phyloP scores from a whole-genome alignment of 768 basidiomycete species.

The Infundibulicybe gibba region DNA sequence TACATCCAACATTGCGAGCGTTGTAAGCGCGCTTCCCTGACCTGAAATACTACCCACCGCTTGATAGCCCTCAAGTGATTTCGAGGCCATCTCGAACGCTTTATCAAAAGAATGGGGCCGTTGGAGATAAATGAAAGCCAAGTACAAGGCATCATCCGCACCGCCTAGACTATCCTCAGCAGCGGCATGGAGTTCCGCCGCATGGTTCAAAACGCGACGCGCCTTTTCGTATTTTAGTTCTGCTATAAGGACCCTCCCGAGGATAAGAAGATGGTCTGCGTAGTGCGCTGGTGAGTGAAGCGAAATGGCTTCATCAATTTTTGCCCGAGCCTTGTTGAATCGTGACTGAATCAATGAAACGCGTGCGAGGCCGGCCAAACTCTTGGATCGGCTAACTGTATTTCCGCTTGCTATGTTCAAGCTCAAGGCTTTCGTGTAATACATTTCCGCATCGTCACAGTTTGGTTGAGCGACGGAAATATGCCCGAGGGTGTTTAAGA shows the following conservation, averaged over 20 bases:
- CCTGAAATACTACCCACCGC: background rate
- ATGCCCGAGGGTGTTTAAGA: constrained; percentile 20
- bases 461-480: constrained; percentile 12
- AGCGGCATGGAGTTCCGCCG: constrained; percentile 12
- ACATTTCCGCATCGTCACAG: constrained; percentile 15
- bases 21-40: constrained; percentile 1
- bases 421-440: constrained; percentile 13
- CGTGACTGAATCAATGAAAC: constrained; percentile 20
- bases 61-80: background rate
- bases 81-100: background rate
- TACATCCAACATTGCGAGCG: constrained; percentile 4
- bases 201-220: constrained; percentile 3
- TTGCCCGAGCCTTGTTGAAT: constrained; percentile 14
- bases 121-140: constrained; percentile 11
- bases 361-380: constrained; percentile 15
- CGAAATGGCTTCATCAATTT: constrained; percentile 17
- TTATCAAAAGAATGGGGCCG: background rate
- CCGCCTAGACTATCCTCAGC: constrained; percentile 12
- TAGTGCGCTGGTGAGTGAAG: constrained; percentile 15
- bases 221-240: constrained; percentile 13
- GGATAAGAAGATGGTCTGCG: constrained; percentile 21
- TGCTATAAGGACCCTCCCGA: constrained; percentile 17
- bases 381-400: constrained; percentile 16
- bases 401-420: constrained; percentile 13
- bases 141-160: constrained; percentile 14